Base-by-base conservation (phyloP, 805 yeast genomes). In the Tetrapisispora nanseiensis region DNA sequence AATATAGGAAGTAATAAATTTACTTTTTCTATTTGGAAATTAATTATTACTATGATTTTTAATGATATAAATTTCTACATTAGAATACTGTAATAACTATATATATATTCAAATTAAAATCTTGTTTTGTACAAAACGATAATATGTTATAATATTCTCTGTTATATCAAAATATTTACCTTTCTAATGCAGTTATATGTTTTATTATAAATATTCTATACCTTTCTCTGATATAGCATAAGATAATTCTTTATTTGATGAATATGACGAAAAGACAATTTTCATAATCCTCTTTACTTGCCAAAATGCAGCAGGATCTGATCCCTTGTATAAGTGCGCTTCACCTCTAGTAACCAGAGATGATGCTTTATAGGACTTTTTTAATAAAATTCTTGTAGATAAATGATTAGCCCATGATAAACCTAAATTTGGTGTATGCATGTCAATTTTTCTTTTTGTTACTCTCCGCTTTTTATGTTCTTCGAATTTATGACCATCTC, bases 341-440 rank as follows among this genome's bases (percentile, higher is more conserved):
- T 58, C 62, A 7, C 62, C 62, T 28, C 56, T 47, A 33, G 39
- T 46, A 7, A 58, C 47, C 44, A 56, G 34, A 1, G 62, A 58
- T 16, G 65, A 55, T 9, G 75, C 75, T 45, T 60, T 65, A 45
- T 67, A 68, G 12, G 62, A 58, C 51, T 72, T 74, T 34, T 61
- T 54, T 43, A 75, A 51, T 33, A 72, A 59, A 13, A 80, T 62
- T 36, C 86, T 62, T 31, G 71, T 68, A 42, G 72, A 69, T 10
- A 79, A 55, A 41, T 62, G 67, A 41, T 71, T 74, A 10, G 75
- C 67, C 82, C 84, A 76, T 9, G 66, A 52, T 3, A 72, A 45
- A 0, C 84, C 85, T 34, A 78, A 56, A 15, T 78, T 72, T 3
- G 85, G 81, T 1, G 73, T 59, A 24, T 63, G 64, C 1, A 62